Evolutionary conservation across 2,329 filamentous ascomycete species (phyloP).

Genomic region (Septoria linicola): DNA sequence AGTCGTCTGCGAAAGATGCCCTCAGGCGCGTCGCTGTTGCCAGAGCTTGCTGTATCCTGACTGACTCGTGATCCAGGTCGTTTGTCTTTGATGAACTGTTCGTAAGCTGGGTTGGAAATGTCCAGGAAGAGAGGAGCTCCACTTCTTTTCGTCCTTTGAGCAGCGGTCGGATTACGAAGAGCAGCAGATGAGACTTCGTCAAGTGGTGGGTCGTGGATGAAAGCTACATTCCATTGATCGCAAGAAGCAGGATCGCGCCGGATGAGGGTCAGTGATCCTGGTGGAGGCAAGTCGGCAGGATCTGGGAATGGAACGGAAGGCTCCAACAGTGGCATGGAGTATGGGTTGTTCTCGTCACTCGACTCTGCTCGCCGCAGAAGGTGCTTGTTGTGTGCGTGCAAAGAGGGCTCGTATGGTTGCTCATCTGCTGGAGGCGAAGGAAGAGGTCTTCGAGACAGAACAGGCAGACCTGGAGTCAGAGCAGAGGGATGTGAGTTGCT

Average conservation of each 20-base stretch:
- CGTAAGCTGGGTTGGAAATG: slow-evolving; percentile 60
- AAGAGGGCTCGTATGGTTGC: slow-evolving; percentile 19
- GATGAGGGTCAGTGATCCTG: slow-evolving; percentile 48
- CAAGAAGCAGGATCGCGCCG: slow-evolving; percentile 50
- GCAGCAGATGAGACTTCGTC: slow-evolving; percentile 47
- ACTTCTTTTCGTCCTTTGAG: slow-evolving; percentile 37
- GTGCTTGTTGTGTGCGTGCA: slow-evolving; percentile 28
- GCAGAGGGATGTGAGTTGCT: background rate
- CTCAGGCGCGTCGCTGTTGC: slow-evolving; percentile 32
- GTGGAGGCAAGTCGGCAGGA: slow-evolving; percentile 11
- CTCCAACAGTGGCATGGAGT: slow-evolving; percentile 22
- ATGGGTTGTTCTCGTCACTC: slow-evolving; percentile 30
- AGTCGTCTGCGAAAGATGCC: slow-evolving; percentile 47
- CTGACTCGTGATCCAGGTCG: slow-evolving; percentile 28
- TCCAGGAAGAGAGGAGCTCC: slow-evolving; percentile 53
- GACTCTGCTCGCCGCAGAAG: slow-evolving; percentile 26
- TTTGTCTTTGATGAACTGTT: slow-evolving; percentile 51
- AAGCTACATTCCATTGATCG: slow-evolving; percentile 54
- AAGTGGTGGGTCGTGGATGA: slow-evolving; percentile 48
- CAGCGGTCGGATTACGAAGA: slow-evolving; percentile 31
- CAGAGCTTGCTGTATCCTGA: slow-evolving; percentile 30
- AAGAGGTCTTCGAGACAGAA: slow-evolving; percentile 26
- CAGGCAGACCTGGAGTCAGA: slow-evolving; percentile 22
- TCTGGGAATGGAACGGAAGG: slow-evolving; percentile 14
- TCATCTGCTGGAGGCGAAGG: slow-evolving; percentile 32